Evolutionary conservation across 805 yeast species (phyloP).

Genomic region (Nakazawaea sp.): DNA sequence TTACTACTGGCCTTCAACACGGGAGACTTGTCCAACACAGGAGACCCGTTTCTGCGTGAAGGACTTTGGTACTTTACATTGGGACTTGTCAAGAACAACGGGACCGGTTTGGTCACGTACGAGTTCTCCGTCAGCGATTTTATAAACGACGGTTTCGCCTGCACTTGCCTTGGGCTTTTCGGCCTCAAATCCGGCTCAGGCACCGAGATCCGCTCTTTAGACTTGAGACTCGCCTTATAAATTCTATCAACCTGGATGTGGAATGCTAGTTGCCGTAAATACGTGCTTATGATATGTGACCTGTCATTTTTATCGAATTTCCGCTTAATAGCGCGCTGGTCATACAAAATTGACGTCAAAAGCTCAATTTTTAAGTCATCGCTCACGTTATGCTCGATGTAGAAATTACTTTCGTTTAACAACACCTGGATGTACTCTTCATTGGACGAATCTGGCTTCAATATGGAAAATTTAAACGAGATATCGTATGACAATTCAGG

Average conservation of each 20-base stretch:
- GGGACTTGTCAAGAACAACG: slow-evolving; percentile 10
- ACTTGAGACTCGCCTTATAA: slow-evolving; percentile 38
- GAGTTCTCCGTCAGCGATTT: slow-evolving; percentile 7
- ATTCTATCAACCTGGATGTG: slow-evolving; percentile 62
- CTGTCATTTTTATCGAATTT: slow-evolving; percentile 32
- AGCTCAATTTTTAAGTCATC: slow-evolving; percentile 30
- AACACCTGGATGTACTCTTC: slow-evolving; percentile 39
- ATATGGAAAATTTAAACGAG: slow-evolving; percentile 28
- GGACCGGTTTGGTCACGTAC: slow-evolving; percentile 9
- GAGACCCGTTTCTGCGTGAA: slow-evolving; percentile 1
- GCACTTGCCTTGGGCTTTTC: slow-evolving; percentile 10
- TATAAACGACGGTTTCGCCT: slow-evolving; percentile 6
- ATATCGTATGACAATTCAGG: slow-evolving; percentile 19
- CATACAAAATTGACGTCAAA: slow-evolving; percentile 24
- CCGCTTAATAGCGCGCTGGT: slow-evolving; percentile 12
- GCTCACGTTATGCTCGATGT: slow-evolving; percentile 46
- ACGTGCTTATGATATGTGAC: slow-evolving; percentile 36
- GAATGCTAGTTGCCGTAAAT: slow-evolving; percentile 46
- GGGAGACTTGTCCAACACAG: neutral
- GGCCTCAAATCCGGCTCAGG: slow-evolving; percentile 12
- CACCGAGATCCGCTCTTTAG: slow-evolving; percentile 11
- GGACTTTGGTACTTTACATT: slow-evolving; percentile 10
- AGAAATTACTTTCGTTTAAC: slow-evolving; percentile 40
- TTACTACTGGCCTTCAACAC: slow-evolving; percentile 1
- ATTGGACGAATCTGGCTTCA: slow-evolving; percentile 34